Percentiles rank a stretch among this genome's conserved stretches.
These are phyloP conservation scores for Ophiocytium majus DNA, from an alignment of 352 stramenopile genomes.

Conservation along the genomic window DNA sequence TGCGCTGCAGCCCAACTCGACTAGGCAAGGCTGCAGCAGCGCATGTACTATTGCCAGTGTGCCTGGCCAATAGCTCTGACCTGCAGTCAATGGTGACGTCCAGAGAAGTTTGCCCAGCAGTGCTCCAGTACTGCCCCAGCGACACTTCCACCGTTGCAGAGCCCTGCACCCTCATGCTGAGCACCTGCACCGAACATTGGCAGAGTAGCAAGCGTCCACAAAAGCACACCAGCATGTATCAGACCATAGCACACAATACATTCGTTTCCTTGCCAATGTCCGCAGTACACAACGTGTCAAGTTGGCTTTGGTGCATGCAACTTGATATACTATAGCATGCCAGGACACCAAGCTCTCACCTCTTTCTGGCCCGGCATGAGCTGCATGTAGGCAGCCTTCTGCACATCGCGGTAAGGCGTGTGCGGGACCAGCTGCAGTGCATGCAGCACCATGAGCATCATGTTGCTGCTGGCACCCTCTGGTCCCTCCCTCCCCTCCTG, in stretches of 20 bases:
- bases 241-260: not conserved
- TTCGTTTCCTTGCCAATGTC: too few species aligned
- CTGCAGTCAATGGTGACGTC: slow-evolving; percentile 77
- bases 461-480: not conserved
- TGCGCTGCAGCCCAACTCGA: slow-evolving; percentile 2
- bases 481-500: not conserved
- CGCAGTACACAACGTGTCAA: too few species aligned
- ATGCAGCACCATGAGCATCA: slow-evolving; percentile 74
- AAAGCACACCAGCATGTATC: not conserved
- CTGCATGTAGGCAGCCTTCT: slow-evolving; percentile 52
- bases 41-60: not conserved
- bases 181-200: too few species aligned
- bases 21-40: slow-evolving; percentile 48
- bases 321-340: too few species aligned
- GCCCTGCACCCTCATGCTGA: slow-evolving; percentile 69
- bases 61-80: slow-evolving; percentile 30
- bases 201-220: too few species aligned
- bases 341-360: slow-evolving; percentile 34
- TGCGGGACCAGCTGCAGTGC: slow-evolving; percentile 80
- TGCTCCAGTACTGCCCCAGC: slow-evolving; percentile 82
- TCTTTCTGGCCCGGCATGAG: slow-evolving; percentile 54
- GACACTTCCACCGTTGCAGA: slow-evolving; percentile 78
- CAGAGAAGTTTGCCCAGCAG: slow-evolving; percentile 72
- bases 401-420: slow-evolving; percentile 65
- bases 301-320: too few species aligned